Conservation (phyloP, 805 yeast genomes). For the Starmerella asiatica region DNA sequence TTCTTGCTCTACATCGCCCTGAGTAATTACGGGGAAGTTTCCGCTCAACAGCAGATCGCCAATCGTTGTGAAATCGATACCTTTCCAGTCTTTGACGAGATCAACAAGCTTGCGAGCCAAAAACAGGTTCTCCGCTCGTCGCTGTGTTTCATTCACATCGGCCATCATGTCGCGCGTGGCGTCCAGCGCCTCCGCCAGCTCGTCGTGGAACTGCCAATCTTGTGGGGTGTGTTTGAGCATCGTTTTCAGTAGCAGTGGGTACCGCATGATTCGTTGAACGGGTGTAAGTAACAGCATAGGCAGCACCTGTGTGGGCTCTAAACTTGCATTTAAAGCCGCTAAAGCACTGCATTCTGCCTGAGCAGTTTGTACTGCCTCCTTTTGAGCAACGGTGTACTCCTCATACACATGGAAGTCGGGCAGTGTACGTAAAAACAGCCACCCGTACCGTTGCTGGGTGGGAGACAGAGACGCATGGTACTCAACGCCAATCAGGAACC, state of each 20-base stretch:
- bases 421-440: constrained; percentile 73
- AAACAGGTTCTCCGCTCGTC: constrained; percentile 76
- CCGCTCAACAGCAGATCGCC: constrained; percentile 78
- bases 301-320: constrained; percentile 77
- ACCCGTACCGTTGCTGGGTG: constrained; percentile 74
- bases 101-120: constrained; percentile 53
- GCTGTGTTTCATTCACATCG: constrained; percentile 83
- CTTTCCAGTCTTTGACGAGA: constrained; percentile 84
- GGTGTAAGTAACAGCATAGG: constrained; percentile 87
- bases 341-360: constrained; percentile 46
- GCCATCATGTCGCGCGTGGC: constrained; percentile 74
- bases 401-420: constrained; percentile 79
- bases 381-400: constrained; percentile 87
- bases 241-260: constrained; percentile 66
- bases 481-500: constrained; percentile 78
- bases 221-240: constrained; percentile 51
- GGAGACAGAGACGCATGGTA: constrained; percentile 52
- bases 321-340: constrained; percentile 39
- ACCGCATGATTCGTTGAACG: constrained; percentile 89
- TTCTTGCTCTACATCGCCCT: constrained; percentile 62
- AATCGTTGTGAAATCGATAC: constrained; percentile 61
- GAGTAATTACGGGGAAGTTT: constrained; percentile 35
- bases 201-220: constrained; percentile 44
- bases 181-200: constrained; percentile 53
- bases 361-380: constrained; percentile 72